Evolutionary conservation across 345 rosid species (phyloP).

Genomic region (Corchorus capsularis): DNA sequence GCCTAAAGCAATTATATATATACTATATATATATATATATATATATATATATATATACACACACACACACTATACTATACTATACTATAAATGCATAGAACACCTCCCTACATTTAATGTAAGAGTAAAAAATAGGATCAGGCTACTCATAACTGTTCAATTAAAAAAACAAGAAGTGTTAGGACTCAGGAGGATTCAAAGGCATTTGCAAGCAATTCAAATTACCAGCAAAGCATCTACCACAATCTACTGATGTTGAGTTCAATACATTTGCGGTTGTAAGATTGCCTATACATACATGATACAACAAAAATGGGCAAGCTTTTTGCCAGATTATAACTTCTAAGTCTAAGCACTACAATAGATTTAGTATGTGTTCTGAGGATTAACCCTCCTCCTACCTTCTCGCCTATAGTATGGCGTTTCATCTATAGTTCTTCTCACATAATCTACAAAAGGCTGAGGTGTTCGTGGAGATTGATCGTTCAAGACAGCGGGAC

Average conservation of each 20-base stretch:
- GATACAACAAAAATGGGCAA: slow-evolving; percentile 9
- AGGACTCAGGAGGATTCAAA: background rate
- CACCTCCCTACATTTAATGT: no score
- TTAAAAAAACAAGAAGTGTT: no score
- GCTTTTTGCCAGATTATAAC: background rate
- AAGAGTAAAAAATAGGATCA: no score
- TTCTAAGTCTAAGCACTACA: background rate
- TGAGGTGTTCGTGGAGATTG: slow-evolving; percentile 84
- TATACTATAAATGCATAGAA: no score
- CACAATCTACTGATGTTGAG: background rate
- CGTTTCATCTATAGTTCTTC: slow-evolving; percentile 86
- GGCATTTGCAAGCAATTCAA: background rate
- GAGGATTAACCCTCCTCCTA: slow-evolving; percentile 78
- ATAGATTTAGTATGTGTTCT: slow-evolving; percentile 62
- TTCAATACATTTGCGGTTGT: background rate
- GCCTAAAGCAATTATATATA: no score
- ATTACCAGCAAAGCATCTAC: background rate
- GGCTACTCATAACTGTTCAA: no score
- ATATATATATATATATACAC: no score
- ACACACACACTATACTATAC: no score
- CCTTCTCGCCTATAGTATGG: slow-evolving; percentile 75
- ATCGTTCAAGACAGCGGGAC: slow-evolving; percentile 43
- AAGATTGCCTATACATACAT: background rate
- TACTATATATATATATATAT: no score
- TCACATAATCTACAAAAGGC: slow-evolving; percentile 80